Evolutionary conservation across 2,329 filamentous ascomycete genomes (phyloP).

Genomic region (Scedosporium apiospermum): DNA sequence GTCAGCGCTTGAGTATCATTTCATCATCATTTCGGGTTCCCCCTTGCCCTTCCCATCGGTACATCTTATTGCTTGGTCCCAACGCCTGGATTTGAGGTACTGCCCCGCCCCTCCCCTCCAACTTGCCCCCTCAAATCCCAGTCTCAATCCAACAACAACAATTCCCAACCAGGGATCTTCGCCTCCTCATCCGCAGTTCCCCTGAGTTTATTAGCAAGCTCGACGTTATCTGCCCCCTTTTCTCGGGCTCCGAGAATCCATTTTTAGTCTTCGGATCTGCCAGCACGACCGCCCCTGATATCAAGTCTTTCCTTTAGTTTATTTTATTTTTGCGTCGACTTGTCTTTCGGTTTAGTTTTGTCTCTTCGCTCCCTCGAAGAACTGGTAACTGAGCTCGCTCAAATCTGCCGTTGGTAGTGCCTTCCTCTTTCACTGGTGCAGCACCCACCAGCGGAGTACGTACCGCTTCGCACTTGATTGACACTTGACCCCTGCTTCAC

Average conservation of each 20-base stretch:
- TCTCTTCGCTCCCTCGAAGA: background rate
- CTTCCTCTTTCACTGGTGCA: background rate
- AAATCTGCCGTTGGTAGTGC: background rate
- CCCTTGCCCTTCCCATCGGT: background rate
- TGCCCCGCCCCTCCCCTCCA: background rate
- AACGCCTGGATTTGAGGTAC: background rate
- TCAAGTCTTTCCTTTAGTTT: background rate
- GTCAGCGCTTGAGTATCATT: background rate
- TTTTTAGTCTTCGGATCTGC: background rate
- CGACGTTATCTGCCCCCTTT: background rate
- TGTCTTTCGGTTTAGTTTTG: background rate
- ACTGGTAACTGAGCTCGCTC: background rate
- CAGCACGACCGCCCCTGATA: background rate
- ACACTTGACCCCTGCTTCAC: background rate
- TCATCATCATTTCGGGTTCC: background rate
- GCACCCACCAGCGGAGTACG: background rate
- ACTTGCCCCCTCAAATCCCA: background rate
- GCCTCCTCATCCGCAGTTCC: background rate
- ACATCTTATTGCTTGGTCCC: background rate
- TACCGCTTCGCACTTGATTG: no score
- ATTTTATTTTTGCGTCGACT: background rate
- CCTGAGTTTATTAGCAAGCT: constrained; percentile 1
- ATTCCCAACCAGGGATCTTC: background rate
- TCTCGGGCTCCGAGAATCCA: background rate
- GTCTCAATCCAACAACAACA: background rate